Evolutionary conservation across 495 filamentous ascomycete genomes (phyloP).

Genomic region (Trypethelium eluteriae): DNA sequence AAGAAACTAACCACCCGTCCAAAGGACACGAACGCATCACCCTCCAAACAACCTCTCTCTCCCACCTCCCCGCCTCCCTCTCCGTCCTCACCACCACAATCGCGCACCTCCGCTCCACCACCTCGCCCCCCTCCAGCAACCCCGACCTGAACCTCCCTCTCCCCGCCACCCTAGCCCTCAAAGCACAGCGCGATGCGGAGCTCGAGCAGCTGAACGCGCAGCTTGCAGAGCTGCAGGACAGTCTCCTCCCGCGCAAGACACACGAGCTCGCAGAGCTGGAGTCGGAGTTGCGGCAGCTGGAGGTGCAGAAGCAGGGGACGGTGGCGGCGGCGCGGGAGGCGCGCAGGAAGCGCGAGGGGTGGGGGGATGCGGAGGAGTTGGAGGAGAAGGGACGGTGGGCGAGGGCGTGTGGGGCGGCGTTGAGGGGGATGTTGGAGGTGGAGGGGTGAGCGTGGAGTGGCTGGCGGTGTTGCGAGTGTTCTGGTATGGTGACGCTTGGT

Average conservation of each 20-base stretch:
- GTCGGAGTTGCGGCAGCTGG: conserved; percentile 62
- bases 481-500: too few species aligned
- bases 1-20: conserved; percentile 14
- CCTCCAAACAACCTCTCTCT: conserved; percentile 52
- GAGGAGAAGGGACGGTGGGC: conserved; percentile 81
- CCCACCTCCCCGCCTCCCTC: conserved; percentile 55
- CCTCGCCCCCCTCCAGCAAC: conserved; percentile 37
- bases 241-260: conserved; percentile 61
- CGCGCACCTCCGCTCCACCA: conserved; percentile 44
- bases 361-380: conserved; percentile 66
- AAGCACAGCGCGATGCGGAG: conserved; percentile 55
- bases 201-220: conserved; percentile 59
- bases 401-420: conserved; percentile 57
- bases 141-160: conserved; percentile 46
- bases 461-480: too few species aligned
- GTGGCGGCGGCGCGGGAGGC: conserved; percentile 71
- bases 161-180: conserved; percentile 49
- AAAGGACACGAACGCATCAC: conserved; percentile 57
- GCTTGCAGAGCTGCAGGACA: conserved; percentile 54
- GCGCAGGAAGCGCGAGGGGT: conserved; percentile 61
- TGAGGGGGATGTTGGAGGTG: conserved; percentile 58
- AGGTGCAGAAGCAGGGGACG: conserved; percentile 60
- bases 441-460: conserved; percentile 4
- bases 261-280: conserved; percentile 65
- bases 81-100: conserved; percentile 55